Evolutionary conservation across 192 early-diverging fungal genomes (phyloP).

Genomic region (Coemansia sp.): DNA sequence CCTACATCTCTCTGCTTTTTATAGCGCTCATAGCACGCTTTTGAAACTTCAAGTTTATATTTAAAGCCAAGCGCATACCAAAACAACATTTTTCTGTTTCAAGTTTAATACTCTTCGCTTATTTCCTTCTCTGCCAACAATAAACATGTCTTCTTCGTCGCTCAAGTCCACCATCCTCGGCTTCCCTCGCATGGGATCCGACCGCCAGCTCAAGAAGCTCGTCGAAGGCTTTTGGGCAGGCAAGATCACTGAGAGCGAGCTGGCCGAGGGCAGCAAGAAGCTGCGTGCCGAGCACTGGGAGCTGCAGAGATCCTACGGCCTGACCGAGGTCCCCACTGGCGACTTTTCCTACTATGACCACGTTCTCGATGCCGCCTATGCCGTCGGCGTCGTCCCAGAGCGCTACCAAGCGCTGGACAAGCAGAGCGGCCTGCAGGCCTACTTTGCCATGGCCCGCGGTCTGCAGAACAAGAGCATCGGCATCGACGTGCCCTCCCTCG

Average conservation of each 20-base stretch:
- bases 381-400: slow-evolving; percentile 62
- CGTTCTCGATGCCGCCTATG: slow-evolving; percentile 68
- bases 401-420: slow-evolving; percentile 67
- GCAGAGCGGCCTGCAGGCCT: slow-evolving; percentile 65
- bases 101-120: background rate
- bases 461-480: slow-evolving; percentile 71
- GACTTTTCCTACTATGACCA: slow-evolving; percentile 97
- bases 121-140: background rate
- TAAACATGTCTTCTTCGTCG: slow-evolving; percentile 30
- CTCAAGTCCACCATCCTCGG: slow-evolving; percentile 63
- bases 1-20: too few relatives aligned
- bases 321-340: slow-evolving; percentile 85
- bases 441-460: slow-evolving; percentile 98
- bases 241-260: slow-evolving; percentile 71
- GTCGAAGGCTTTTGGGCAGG: slow-evolving; percentile 91
- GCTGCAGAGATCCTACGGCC: slow-evolving; percentile 67
- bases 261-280: slow-evolving; percentile 65
- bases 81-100: too few relatives aligned
- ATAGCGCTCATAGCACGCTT: too few relatives aligned
- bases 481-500: slow-evolving; percentile 89
- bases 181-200: slow-evolving; percentile 91
- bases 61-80: too few relatives aligned
- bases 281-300: slow-evolving; percentile 74
- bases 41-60: background rate
- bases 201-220: slow-evolving; percentile 94